Evolutionary conservation across 148 eudicot genomes (phyloP).

Genomic region (Amaranthus cruentus): DNA sequence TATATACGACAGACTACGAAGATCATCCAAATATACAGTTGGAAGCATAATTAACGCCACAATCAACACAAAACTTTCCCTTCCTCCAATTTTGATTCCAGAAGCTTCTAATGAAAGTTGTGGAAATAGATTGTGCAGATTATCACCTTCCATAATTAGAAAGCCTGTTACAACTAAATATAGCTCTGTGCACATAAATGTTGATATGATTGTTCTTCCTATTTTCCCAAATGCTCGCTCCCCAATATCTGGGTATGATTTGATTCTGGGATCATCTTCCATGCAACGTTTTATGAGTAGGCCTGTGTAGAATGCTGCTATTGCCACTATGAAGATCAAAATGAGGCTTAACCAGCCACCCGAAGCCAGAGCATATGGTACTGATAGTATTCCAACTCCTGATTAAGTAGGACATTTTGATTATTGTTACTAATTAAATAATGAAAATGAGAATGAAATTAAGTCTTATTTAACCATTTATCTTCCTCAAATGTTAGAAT

Average conservation of each 20-base stretch:
- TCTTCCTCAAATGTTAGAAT: too few relatives aligned
- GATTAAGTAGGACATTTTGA: too few relatives aligned
- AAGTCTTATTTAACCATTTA: too few relatives aligned
- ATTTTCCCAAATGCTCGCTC: constrained; percentile 39
- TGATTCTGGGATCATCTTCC: constrained; percentile 39
- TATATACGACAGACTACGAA: constrained; percentile 39
- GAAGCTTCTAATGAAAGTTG: constrained; percentile 10
- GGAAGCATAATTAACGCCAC: constrained; percentile 36
- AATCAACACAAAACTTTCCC: constrained; percentile 31
- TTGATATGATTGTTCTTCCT: constrained; percentile 28
- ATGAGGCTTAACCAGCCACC: constrained; percentile 48
- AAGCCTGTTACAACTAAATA: constrained; percentile 41
- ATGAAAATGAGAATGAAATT: too few relatives aligned
- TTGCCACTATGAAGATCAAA: constrained; percentile 30
- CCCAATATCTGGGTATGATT: constrained; percentile 41
- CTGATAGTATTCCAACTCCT: constrained; percentile 43
- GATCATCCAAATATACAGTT: constrained; percentile 31
- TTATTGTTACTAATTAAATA: too few relatives aligned
- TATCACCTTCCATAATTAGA: constrained; percentile 47
- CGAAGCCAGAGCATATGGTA: constrained; percentile 40
- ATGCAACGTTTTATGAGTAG: constrained; percentile 42
- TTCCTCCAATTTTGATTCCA: constrained; percentile 33
- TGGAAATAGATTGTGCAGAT: constrained; percentile 35
- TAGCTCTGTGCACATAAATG: constrained; percentile 39
- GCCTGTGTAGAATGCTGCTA: constrained; percentile 32